Base-by-base conservation (phyloP, 73 alveolate genomes). In the Paramecium sonneborni region DNA sequence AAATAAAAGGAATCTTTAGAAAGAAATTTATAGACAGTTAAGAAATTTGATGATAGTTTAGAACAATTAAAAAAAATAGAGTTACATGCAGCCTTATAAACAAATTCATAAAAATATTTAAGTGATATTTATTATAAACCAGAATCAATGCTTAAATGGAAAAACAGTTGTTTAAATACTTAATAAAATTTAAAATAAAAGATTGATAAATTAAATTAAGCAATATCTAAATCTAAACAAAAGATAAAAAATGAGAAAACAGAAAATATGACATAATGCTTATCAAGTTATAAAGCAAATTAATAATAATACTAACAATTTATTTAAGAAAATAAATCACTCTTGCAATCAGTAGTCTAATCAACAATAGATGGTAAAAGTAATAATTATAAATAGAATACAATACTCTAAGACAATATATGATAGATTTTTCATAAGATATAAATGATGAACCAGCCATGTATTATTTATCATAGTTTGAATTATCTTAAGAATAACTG, bases 31-130 rank as follows among this genome's bases (percentile, higher is more conserved):
- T 44, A 43, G n/a, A 79, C 72, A 18, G 90, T 79, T 3, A 79
- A 79, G 72, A 79, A 79, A 79, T 79, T 79, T 44, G 72, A 79
- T 79, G 90, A 79, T 4, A 79, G 90, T 44, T 30, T 79, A 21
- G 90, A 79, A 5, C 20, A 24, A n/a, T 23, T 79, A 23, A 79
- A 79, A 34, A 79, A 79, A 23, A 39, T 41, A 39, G 90, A 79
- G 24, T 34, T 79, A 12, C 90, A 79, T 79, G 28, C 74, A 10
- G 44, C 72, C 12, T 46, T 79, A 10, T 46, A 79, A 79, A 39
- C 69, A 11, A 23, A 79, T 10, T 20, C 46, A 14, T 23, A 79
- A 24, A 79, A 38, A 79, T 41, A 20, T 44, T 46, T 79, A 44
- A 39, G 72, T 41, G 90, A 79, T 35, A 79, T 79, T 5, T 79